Base-by-base conservation (phyloP, 495 filamentous ascomycete genomes). In the Podospora australis region DNA sequence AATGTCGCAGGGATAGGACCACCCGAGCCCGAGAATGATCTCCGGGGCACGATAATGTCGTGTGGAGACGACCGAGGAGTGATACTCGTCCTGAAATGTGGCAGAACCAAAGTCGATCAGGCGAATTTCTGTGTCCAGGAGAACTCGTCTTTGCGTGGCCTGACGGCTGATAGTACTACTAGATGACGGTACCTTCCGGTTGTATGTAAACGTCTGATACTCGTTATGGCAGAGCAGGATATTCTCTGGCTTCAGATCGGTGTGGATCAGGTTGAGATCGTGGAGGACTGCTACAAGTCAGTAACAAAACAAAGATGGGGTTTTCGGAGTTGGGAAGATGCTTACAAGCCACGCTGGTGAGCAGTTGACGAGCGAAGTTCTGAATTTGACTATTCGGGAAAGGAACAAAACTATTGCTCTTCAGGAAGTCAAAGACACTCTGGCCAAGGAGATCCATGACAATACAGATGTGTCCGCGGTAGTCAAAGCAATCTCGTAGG, bases 341-440 rank as follows among this genome's bases (percentile, higher is more conserved):
- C 89, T 77, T 72, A 96, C 90, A 98, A 43, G 92, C 94, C 54
- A 98, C 94, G 59, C 92, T 97, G n/a, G 90, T 96, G 44, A 98
- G 84, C 14, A 98, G 70, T 60, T 98, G 92, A 34, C 91, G 80
- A 10, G 92, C 92, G 74, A 98, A 97, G 58, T 78, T 88, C 65
- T 97, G 92, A 49, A 98, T 98, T 63, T 98, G 90, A 58, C 89
- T 96, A 74, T 92, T 96, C n/a, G 92, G 92, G 64, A 98, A 98
- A 2, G 92, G 92, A 20, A 94, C 88, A 64, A 97, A 98, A 39
- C 75, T 73, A 64, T 97, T 97, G 56, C 82, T 81, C 71, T 98
- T 98, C 36, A 98, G 73, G 59, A 98, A 98, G 71, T 98, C 92
- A 65, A 98, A 98, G 16, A 98, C 92, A 60, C 91, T 96, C 57